Conservation (phyloP, 1,284 basidiomycete species). For the Irpex sp. region DNA sequence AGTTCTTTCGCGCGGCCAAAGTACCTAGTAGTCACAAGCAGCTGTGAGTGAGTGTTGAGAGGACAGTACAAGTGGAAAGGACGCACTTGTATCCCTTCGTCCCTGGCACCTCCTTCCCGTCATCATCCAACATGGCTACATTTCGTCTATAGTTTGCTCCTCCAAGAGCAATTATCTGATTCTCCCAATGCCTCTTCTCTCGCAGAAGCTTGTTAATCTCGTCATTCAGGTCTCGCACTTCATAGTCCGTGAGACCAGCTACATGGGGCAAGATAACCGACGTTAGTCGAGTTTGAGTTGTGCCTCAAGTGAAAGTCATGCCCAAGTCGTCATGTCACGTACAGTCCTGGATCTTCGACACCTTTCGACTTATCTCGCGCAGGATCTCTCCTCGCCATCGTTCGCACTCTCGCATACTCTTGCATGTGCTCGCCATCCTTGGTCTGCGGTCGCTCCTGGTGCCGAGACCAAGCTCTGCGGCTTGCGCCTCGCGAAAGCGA, state of each 20-base stretch:
- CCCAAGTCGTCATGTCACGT: slow-evolving; percentile 27
- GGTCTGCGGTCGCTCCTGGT: slow-evolving; percentile 81
- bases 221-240: slow-evolving; percentile 95
- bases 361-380: slow-evolving; percentile 92
- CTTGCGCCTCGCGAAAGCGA: slow-evolving; percentile 96
- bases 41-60: neutral
- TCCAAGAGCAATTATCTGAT: slow-evolving; percentile 91
- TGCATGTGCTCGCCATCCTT: slow-evolving; percentile 87
- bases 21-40: slow-evolving; percentile 53
- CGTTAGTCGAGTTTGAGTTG: neutral
- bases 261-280: slow-evolving; percentile 5
- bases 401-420: slow-evolving; percentile 91
- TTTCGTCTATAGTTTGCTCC: slow-evolving; percentile 96
- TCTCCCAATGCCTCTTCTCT: slow-evolving; percentile 97
- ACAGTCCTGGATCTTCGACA: slow-evolving; percentile 98
- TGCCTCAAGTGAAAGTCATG: neutral
- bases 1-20: slow-evolving; percentile 97
- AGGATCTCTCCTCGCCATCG: slow-evolving; percentile 94
- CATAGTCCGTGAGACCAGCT: slow-evolving; percentile 95
- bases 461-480: slow-evolving; percentile 89
- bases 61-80: neutral
- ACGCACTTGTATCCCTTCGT: slow-evolving; percentile 97
- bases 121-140: slow-evolving; percentile 89
- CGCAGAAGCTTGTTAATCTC: slow-evolving; percentile 96
- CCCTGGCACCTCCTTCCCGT: slow-evolving; percentile 92